A percentile compares a stretch with the other conserved stretches of the same genome.
Evolutionary conservation across 2,329 filamentous ascomycete genomes (phyloP).

Genomic region (Trichophaea hybrida): DNA sequence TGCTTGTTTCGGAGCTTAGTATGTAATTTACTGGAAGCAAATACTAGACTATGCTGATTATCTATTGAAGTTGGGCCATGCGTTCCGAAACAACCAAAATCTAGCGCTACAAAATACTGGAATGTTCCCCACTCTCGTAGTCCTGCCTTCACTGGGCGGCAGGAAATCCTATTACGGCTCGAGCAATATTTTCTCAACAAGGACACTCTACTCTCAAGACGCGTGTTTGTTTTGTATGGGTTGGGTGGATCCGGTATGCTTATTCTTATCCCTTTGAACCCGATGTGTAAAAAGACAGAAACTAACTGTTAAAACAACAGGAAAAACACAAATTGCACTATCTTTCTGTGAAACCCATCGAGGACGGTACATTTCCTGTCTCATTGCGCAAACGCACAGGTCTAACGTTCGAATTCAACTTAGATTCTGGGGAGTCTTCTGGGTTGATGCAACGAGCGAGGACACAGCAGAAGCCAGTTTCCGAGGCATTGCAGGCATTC

Average conservation of each 20-base stretch:
- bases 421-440: constrained; percentile 29
- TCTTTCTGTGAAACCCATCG: background rate
- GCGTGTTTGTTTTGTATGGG: background rate
- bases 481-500: constrained; percentile 14
- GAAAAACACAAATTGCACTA: background rate
- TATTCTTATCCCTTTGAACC: background rate
- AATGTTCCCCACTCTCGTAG: background rate
- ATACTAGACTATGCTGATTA: background rate
- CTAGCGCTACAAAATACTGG: background rate
- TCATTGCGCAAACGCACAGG: background rate
- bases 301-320: background rate
- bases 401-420: background rate
- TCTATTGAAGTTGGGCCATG: background rate
- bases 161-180: background rate
- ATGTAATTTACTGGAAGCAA: background rate
- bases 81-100: background rate
- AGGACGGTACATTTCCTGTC: background rate
- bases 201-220: background rate
- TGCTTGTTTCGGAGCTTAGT: background rate
- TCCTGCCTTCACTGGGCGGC: background rate
- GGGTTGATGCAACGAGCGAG: constrained; percentile 19
- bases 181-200: background rate
- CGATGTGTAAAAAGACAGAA: background rate
- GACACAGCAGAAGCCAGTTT: constrained; percentile 14
- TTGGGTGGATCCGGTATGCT: background rate